A percentile compares a stretch with the other conserved stretches of the same genome.
Evolutionary conservation across 352 stramenopile species (phyloP).

Genomic region (Phytopythium vexans): DNA sequence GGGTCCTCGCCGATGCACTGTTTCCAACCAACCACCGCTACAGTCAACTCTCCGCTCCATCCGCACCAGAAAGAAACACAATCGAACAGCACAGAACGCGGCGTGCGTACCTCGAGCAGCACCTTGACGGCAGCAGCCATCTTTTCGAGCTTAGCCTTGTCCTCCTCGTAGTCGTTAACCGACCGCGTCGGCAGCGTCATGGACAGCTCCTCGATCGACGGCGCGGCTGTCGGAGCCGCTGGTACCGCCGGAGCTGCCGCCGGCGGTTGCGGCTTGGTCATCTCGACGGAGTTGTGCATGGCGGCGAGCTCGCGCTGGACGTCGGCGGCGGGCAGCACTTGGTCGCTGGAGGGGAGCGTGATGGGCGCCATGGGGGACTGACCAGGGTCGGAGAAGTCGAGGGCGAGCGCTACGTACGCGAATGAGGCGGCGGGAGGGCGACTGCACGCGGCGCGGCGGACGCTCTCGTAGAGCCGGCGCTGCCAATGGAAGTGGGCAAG

Average conservation of each 20-base stretch:
- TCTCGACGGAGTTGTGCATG: slow-evolving; percentile 9
- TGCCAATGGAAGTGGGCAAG: slow-evolving; percentile 1
- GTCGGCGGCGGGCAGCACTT: slow-evolving; percentile 10
- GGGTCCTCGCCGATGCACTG: slow-evolving; percentile 94
- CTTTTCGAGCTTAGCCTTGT: slow-evolving; percentile 83
- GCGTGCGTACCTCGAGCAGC: slow-evolving; percentile 81
- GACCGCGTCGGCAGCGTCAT: slow-evolving; percentile 59
- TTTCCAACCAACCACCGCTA: not conserved
- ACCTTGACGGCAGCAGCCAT: slow-evolving; percentile 93
- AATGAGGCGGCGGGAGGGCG: not conserved
- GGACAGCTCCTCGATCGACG: slow-evolving; percentile 42
- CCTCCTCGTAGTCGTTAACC: slow-evolving; percentile 63
- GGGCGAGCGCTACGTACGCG: slow-evolving; percentile 10
- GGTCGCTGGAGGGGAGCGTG: slow-evolving; percentile 17
- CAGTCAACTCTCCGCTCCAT: not conserved
- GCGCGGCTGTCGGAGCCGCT: slow-evolving; percentile 8
- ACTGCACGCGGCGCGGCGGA: not conserved
- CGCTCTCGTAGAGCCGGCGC: no score
- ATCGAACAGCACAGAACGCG: not conserved
- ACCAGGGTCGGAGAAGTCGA: slow-evolving; percentile 4
- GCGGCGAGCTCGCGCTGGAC: slow-evolving; percentile 13
- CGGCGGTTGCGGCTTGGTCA: slow-evolving; percentile 34
- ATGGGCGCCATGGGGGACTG: slow-evolving; percentile 35
- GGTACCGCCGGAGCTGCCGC: slow-evolving; percentile 1
- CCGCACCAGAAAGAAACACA: slow-evolving; percentile 2